Percentiles rank a stretch among this genome's conserved stretches.
Conservation (phyloP, 441 rosid species). For the Flueggea neowawraea region DNA sequence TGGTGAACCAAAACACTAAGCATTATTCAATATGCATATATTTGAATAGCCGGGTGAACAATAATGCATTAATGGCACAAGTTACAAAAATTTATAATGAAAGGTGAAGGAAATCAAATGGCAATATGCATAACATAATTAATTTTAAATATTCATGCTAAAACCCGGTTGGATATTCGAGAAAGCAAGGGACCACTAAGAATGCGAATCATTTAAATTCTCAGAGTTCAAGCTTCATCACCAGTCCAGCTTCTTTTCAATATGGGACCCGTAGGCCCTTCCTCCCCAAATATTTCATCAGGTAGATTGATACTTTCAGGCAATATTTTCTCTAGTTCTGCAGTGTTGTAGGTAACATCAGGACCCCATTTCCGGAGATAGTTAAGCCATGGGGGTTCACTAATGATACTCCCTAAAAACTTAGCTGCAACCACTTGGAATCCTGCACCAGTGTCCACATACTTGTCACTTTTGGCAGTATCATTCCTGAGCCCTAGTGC, state of each 20-base stretch:
- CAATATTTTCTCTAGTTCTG: constrained; percentile 43
- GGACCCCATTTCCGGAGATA: constrained; percentile 83
- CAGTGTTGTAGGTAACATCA: constrained; percentile 46
- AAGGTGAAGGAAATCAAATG: no score
- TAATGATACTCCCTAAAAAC: constrained; percentile 34
- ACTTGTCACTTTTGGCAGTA: constrained; percentile 42
- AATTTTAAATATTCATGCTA: no score
- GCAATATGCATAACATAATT: no score
- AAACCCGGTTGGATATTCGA: no score
- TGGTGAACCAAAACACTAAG: no score
- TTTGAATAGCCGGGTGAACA: no score
- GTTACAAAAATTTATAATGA: no score
- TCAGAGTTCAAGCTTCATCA: constrained; percentile 36
- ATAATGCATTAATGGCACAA: no score
- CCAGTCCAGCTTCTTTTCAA: constrained; percentile 56
- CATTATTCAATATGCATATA: no score
- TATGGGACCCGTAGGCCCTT: constrained; percentile 95
- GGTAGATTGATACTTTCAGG: constrained; percentile 61
- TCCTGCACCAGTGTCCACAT: constrained; percentile 40
- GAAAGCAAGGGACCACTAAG: no score
- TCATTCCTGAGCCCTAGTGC: constrained; percentile 70
- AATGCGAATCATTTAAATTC: constrained; percentile 13
- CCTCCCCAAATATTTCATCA: constrained; percentile 62
- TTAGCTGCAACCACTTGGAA: constrained; percentile 49
- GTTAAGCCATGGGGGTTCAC: constrained; percentile 72